Percentiles rank a stretch among this genome's conserved stretches.
phyloP scores from a whole-genome alignment of 768 basidiomycete species.

The Mycena rebaudengoi region DNA sequence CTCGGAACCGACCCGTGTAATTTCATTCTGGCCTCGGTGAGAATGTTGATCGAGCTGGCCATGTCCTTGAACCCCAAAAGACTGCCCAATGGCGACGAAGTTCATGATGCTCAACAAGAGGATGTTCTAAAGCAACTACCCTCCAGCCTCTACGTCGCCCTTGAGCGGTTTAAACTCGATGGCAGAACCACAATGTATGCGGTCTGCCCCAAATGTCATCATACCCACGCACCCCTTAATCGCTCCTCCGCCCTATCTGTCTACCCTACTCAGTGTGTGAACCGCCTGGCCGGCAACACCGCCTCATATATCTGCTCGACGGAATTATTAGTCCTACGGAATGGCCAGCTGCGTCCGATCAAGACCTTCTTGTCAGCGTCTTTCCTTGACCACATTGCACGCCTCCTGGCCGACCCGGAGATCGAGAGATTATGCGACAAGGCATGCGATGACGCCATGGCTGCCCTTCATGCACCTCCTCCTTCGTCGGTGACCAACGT shows the following conservation, averaged over 20 bases:
- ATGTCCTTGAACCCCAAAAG: neutral
- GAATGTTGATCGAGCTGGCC: neutral
- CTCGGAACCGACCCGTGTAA: too few species aligned
- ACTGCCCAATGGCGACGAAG: neutral
- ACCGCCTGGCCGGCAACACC: neutral
- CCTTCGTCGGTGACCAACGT: constrained; percentile 16
- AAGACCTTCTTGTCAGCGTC: constrained; percentile 17
- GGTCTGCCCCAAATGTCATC: neutral
- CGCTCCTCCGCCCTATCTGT: neutral
- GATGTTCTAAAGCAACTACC: constrained; percentile 4
- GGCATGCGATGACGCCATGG: constrained; percentile 22
- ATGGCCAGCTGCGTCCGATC: constrained; percentile 13
- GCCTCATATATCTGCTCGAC: neutral
- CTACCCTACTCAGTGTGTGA: neutral
- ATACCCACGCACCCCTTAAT: neutral
- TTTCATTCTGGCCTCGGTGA: neutral
- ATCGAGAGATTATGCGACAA: constrained; percentile 18
- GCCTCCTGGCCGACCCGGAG: constrained; percentile 17
- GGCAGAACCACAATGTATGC: constrained; percentile 1
- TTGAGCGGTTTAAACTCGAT: constrained; percentile 5
- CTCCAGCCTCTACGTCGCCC: neutral
- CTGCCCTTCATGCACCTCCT: neutral
- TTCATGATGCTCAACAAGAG: neutral
- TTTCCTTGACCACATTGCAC: constrained; percentile 30
- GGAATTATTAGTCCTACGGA: neutral